A percentile compares a stretch with the other conserved stretches of the same genome.
These are phyloP conservation scores for Fomitopsis palustris DNA, from an alignment of 1,284 basidiomycete species.

Conservation along the genomic window DNA sequence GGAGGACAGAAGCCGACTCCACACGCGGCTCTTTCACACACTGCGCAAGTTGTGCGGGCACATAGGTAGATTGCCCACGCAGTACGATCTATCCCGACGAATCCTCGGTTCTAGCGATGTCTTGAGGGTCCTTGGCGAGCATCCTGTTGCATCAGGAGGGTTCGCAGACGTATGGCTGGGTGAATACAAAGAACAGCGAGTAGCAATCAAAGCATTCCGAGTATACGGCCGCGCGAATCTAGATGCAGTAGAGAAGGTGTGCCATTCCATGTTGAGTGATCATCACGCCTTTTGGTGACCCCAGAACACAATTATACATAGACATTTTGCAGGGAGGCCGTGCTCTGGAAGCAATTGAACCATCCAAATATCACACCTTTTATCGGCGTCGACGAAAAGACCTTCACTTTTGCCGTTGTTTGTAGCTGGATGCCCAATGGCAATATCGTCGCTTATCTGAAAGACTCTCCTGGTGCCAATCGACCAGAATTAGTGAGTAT, in stretches of 20 bases:
- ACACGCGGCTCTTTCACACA: not conserved
- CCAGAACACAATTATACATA: not conserved
- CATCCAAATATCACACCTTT: conserved; percentile 12
- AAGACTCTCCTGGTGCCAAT: not conserved
- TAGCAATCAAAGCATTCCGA: conserved; percentile 12
- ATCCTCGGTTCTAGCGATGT: not conserved
- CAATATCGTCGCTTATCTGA: conserved; percentile 1
- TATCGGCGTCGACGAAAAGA: conserved; percentile 2
- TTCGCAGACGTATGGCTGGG: conserved; percentile 13
- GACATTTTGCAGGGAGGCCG: conserved; percentile 6
- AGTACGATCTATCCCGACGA: not conserved
- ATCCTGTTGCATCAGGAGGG: conserved; percentile 5
- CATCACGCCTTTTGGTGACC: not conserved
- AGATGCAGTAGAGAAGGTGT: conserved; percentile 1
- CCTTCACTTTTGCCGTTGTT: not conserved
- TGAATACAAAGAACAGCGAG: conserved; percentile 1
- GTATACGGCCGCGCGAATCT: conserved; percentile 1
- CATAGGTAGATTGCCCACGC: not conserved
- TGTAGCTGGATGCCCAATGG: conserved; percentile 7
- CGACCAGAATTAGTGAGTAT: conserved; percentile 2
- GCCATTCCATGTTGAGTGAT: not conserved
- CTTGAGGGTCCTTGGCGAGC: not conserved
- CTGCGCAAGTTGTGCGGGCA: not conserved
- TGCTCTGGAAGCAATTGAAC: conserved; percentile 8
- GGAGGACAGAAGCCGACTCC: not conserved